Base-by-base conservation (phyloP, 2,329 filamentous ascomycete genomes). In the Fusarium transvaalense region DNA sequence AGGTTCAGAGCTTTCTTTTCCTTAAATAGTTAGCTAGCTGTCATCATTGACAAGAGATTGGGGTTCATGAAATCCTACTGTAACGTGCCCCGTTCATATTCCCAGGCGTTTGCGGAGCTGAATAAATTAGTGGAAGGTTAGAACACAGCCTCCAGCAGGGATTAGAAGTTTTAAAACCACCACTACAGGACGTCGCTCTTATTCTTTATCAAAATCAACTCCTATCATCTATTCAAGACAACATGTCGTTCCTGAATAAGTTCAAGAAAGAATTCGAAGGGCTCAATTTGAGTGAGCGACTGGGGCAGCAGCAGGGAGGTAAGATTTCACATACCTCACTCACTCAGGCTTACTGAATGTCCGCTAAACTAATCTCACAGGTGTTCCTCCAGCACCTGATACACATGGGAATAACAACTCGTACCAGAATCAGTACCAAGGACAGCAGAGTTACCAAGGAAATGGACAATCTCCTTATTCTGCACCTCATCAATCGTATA, bases 261-360 rank as follows among this genome's bases (percentile, higher is more conserved):
- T 69, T 69, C 9, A 69, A 57, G 19, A 66, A 66, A 3, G 61
- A 69, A n/a, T 63, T 69, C 15, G 65, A 69, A 23, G 65, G 56
- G 0, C 57, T 69, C n/a, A 69, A 52, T 15, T 14, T 69, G 14
- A 21, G 56, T 2, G 45, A 63, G 0, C 55, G 60, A 6, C 21
- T 52, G n/a, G 51, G 52, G 0, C 37, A 53, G 3, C 64, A 58
- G 13, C 56, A 65, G 13, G 46, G 50, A 25, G 51, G 54, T 59
- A 14, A 39, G 61, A 17, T 12, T 13, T 27, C 3, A 17, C 2
- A 5, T 1, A 3, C 29, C 15, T 19, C n/a, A n/a, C n/a, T n/a
- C n/a, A n/a, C n/a, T n/a, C 1, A 15, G 10, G 2, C 3, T 19
- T 2, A 10, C 27, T 3, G 3, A 8, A 2, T 21, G 13, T 15